These are phyloP conservation scores for Polychaeton citri DNA, from an alignment of 2,329 filamentous ascomycete species.

Conservation along the genomic window DNA sequence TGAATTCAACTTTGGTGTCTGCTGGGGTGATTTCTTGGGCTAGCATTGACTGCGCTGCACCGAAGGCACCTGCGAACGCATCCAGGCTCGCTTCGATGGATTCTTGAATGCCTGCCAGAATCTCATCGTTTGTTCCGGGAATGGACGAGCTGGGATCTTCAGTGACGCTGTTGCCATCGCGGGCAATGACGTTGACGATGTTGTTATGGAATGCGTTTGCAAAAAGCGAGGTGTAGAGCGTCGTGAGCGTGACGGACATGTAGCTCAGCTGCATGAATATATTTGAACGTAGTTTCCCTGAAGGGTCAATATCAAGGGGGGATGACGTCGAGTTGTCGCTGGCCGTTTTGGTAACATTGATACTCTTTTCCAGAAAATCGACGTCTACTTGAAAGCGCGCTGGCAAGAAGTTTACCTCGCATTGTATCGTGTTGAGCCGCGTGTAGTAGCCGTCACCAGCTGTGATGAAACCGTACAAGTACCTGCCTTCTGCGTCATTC, in stretches of 20 bases:
- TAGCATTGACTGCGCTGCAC: not conserved
- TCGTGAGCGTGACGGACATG: not conserved
- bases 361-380: not conserved
- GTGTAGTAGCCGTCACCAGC: not conserved
- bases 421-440: not conserved
- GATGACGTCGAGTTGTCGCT: not conserved
- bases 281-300: not conserved
- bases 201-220: not conserved
- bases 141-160: too few relatives aligned
- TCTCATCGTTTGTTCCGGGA: too few relatives aligned
- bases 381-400: not conserved
- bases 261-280: not conserved
- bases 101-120: not conserved
- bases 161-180: too few relatives aligned
- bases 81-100: not conserved
- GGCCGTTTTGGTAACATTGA: not conserved
- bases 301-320: not conserved
- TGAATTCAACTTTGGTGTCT: not conserved
- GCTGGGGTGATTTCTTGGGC: not conserved
- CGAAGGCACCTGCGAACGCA: not conserved
- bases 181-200: not conserved
- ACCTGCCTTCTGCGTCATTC: not conserved
- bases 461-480: not conserved
- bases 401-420: not conserved
- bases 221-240: not conserved